Evolutionary conservation across 805 yeast species (phyloP).

Genomic region (Saccharomycodes ludwigii): DNA sequence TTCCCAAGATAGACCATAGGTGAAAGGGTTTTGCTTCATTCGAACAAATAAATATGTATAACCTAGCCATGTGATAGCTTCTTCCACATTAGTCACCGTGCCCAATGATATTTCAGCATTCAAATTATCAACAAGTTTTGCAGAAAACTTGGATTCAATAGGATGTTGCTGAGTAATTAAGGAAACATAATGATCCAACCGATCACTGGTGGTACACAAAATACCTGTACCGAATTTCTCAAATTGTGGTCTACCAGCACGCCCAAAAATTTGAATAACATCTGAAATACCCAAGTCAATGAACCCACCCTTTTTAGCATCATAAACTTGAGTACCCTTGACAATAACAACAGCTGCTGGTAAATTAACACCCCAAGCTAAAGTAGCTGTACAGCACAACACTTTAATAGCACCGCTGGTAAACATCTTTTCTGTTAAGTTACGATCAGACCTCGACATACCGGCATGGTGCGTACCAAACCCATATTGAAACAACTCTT

Average conservation of each 20-base stretch:
- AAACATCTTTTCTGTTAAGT: constrained; percentile 80
- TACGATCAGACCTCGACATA: constrained; percentile 82
- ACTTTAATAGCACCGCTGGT: constrained; percentile 77
- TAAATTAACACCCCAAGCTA: constrained; percentile 98
- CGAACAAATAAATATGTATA: constrained; percentile 89
- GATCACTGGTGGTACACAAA: constrained; percentile 70
- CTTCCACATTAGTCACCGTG: constrained; percentile 86
- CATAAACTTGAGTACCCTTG: constrained; percentile 94
- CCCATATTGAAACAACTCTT: constrained; percentile 69
- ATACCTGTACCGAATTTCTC: constrained; percentile 89
- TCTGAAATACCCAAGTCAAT: constrained; percentile 91
- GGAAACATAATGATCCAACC: constrained; percentile 78
- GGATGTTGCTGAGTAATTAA: constrained; percentile 90
- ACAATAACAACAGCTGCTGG: constrained; percentile 97
- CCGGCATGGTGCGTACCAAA: constrained; percentile 98
- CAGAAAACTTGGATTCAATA: constrained; percentile 73
- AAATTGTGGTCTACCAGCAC: constrained; percentile 98
- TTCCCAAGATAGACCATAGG: constrained; percentile 82
- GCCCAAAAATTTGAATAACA: constrained; percentile 94
- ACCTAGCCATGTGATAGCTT: constrained; percentile 96
- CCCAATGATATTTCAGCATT: constrained; percentile 96
- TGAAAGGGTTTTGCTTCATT: constrained; percentile 88
- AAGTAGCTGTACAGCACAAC: constrained; percentile 88
- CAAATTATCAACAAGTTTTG: constrained; percentile 75
- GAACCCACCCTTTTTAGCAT: constrained; percentile 89